Conservation (phyloP, 345 rosid genomes). For the Viola odorata region DNA sequence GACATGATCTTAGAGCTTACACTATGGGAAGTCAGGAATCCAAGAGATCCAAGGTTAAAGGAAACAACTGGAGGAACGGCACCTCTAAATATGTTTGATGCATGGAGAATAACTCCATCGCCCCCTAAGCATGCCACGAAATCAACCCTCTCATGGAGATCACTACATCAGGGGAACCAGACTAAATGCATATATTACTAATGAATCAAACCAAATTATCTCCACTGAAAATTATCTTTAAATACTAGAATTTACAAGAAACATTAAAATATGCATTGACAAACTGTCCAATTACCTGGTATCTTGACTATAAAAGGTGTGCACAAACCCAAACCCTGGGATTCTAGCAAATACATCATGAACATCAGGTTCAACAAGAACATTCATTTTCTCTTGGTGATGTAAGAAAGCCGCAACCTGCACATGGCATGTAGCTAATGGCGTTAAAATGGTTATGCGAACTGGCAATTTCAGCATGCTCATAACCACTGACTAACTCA, state of each 20-base stretch:
- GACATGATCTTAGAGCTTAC: constrained; percentile 38
- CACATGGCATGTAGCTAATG: not conserved
- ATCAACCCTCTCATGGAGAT: constrained; percentile 97
- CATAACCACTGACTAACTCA: no score
- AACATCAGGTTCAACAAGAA: constrained; percentile 94
- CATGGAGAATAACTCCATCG: constrained; percentile 94
- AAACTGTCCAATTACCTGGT: constrained; percentile 49
- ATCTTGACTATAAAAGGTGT: constrained; percentile 96
- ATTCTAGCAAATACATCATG: constrained; percentile 96
- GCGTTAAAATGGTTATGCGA: no score
- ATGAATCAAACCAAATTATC: not conserved
- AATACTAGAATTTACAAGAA: no score
- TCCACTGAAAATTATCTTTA: no score
- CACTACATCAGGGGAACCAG: constrained; percentile 39
- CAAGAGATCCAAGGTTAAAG: constrained; percentile 94
- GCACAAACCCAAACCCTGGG: constrained; percentile 96
- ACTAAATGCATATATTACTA: constrained; percentile 8
- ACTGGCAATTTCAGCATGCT: no score
- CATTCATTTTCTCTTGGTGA: constrained; percentile 92
- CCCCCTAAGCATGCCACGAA: constrained; percentile 98
- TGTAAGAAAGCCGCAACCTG: constrained; percentile 90
- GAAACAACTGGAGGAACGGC: constrained; percentile 97
- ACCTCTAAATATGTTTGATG: constrained; percentile 86
- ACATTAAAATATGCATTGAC: not conserved
- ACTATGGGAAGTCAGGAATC: constrained; percentile 88